Conservation (phyloP, 2,329 filamentous ascomycete genomes). For the Neonectria hederae region DNA sequence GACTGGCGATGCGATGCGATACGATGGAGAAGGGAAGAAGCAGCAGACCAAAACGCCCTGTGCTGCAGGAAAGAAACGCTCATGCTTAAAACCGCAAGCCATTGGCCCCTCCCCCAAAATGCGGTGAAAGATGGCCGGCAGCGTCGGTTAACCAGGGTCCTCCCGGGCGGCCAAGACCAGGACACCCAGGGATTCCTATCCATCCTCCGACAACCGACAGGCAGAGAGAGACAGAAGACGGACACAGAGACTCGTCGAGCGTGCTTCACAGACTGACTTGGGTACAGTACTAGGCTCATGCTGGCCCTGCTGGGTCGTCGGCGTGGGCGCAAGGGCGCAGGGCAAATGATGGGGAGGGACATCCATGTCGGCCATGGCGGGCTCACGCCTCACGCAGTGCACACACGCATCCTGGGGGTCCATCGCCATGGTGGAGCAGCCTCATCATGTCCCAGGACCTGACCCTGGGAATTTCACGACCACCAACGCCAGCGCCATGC, state of each 20-base stretch:
- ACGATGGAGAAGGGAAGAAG: constrained; percentile 15
- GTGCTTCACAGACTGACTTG: not conserved
- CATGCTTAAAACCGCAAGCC: constrained; percentile 26
- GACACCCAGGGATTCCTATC: constrained; percentile 9
- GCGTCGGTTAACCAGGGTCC: constrained; percentile 37
- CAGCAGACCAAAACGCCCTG: constrained; percentile 22
- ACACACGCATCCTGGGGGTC: constrained; percentile 14
- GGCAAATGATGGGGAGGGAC: not conserved
- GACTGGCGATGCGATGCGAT: not conserved
- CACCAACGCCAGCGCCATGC: constrained; percentile 27
- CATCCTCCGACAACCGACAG: not conserved
- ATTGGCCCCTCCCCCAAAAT: constrained; percentile 39
- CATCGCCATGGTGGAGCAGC: constrained; percentile 26
- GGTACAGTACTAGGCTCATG: constrained; percentile 28
- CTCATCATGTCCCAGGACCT: constrained; percentile 8
- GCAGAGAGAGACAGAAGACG: not conserved
- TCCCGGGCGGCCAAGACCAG: constrained; percentile 33
- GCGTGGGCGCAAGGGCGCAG: constrained; percentile 31
- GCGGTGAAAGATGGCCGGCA: constrained; percentile 42
- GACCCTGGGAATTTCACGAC: constrained; percentile 14
- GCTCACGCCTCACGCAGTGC: not conserved
- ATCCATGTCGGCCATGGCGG: not conserved
- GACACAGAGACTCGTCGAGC: not conserved
- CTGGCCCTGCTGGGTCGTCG: constrained; percentile 25
- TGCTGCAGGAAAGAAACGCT: constrained; percentile 27